Conservation (phyloP, 306 rosid genomes). For the Cicer bijugum region DNA sequence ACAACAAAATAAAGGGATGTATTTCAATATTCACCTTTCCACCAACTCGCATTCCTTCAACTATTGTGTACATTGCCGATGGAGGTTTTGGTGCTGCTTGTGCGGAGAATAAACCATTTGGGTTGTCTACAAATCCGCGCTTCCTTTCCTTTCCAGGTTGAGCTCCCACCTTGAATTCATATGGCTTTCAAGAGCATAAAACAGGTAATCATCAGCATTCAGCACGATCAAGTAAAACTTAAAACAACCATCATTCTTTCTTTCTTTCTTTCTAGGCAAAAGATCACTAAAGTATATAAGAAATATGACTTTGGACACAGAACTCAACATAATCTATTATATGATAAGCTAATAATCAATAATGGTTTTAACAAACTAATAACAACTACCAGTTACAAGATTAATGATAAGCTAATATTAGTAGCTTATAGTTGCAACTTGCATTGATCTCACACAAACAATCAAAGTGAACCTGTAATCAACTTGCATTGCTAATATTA, state of each 20-base stretch:
- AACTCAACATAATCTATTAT: background rate
- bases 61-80: conserved; percentile 70
- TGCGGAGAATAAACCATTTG: conserved; percentile 92
- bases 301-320: conserved; percentile 1
- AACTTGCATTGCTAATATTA: no score
- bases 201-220: conserved; percentile 41
- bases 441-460: background rate
- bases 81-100: conserved; percentile 99
- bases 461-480: no score
- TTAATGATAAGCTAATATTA: no score
- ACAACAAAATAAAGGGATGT: conserved; percentile 14
- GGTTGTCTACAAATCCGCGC: conserved; percentile 86
- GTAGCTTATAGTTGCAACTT: background rate
- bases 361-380: no score
- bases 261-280: background rate
- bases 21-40: conserved; percentile 65
- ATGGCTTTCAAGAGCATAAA: conserved; percentile 65
- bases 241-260: conserved; percentile 10
- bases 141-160: conserved; percentile 93
- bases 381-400: no score
- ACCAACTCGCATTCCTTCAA: conserved; percentile 90
- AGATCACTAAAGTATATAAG: conserved; percentile 11
- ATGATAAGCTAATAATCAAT: no score
- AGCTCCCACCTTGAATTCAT: conserved; percentile 86
- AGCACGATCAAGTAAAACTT: conserved; percentile 13